Conservation (phyloP, 768 basidiomycete genomes). For the Lactifluus hygrophoroides region DNA sequence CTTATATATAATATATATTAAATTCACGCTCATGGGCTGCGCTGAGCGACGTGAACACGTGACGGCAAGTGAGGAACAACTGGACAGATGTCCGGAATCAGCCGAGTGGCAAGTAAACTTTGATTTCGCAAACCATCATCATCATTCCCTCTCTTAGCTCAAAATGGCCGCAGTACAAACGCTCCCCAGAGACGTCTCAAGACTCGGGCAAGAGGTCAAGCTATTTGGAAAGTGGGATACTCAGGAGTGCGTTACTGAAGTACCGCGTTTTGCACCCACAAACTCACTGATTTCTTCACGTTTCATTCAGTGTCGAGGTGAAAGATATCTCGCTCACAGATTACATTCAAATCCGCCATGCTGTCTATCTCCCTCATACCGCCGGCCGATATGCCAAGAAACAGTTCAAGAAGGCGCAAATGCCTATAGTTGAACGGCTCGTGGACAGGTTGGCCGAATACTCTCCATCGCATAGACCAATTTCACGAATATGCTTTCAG, state of each 20-base stretch:
- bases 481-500: constrained; percentile 31
- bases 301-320: constrained; percentile 82
- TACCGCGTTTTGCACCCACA: background rate
- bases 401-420: constrained; percentile 99
- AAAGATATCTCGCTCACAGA: constrained; percentile 99
- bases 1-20: too few species aligned
- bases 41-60: background rate
- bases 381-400: constrained; percentile 99
- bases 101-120: constrained; percentile 13
- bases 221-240: constrained; percentile 99
- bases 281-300: background rate
- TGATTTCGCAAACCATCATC: background rate
- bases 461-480: background rate
- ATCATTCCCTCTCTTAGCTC: background rate
- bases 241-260: constrained; percentile 65
- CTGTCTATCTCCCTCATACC: constrained; percentile 97
- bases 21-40: too few species aligned
- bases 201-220: constrained; percentile 79
- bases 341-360: constrained; percentile 98
- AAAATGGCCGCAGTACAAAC: constrained; percentile 62
- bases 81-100: constrained; percentile 4
- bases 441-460: constrained; percentile 73
- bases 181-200: constrained; percentile 77
- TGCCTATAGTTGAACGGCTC: constrained; percentile 99
- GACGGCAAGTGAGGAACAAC: background rate